Base-by-base conservation (phyloP, 176 grass and related monocot species). In the Lolium multiflorum region DNA sequence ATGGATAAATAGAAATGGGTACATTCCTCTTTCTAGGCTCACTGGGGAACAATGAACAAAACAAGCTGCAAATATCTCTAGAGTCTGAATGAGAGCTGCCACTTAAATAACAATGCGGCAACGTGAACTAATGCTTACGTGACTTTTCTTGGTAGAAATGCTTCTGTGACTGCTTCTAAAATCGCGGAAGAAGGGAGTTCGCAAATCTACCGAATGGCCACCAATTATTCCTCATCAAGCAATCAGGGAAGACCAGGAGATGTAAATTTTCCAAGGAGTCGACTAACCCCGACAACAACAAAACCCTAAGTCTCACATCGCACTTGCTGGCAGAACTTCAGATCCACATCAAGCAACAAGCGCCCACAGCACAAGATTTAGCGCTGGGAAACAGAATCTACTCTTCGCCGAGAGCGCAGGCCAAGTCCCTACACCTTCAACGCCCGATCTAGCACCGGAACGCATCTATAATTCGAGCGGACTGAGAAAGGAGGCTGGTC, bases 291-390 rank as follows among this genome's bases (percentile, higher is more conserved):
- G 8, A 88, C 51, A 55, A 55, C 15, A 69, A 78, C 87, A 91
- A 68, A 52, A 80, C 59, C 60, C 28, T 76, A 61, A 58, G 51
- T 41, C 22, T 75, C 22, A 49, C 51, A 69, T 54, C 76, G 15
- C 22, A 60, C 39, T 28, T 58, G 48, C 47, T 31, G 22, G 72
- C 49, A 57, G 17, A 44, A 76, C 8, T 70, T 84, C 82, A 85
- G 85, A 91, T 91, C 85, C 43, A 62, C 44, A 56, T 71, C 70
- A 60, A 79, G 28, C 69, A 75, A 43, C 11, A 43, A 55, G 76
- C 28, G 12, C 21, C 47, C 66, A 22, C 5, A 46, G 4, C 21
- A 59, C 48, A n/a, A 61, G 85, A 87, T 75, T 80, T 39, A 44
- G 25, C 0, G 20, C 26, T 39, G 10, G 46, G 10, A 60, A 69